phyloP scores from a whole-genome alignment of 2,329 filamentous ascomycete species.

The Exophiala sp. region DNA sequence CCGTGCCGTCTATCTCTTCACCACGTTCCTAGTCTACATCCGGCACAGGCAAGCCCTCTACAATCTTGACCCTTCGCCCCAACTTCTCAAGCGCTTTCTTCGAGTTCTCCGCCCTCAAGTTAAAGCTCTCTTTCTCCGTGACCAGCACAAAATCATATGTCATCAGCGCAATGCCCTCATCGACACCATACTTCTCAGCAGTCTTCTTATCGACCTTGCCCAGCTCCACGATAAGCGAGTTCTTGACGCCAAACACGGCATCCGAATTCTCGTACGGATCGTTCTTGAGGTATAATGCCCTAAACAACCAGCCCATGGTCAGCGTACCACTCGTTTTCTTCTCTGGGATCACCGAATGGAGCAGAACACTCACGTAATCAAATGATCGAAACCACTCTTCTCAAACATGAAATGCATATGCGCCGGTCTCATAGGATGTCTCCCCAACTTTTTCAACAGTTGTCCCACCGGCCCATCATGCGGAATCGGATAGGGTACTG shows the following conservation, averaged over 20 bases:
- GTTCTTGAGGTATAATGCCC: constrained; percentile 31
- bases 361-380: constrained; percentile 72
- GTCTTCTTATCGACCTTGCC: constrained; percentile 27
- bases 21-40: constrained; percentile 52
- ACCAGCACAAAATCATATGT: constrained; percentile 31
- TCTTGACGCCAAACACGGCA: constrained; percentile 34
- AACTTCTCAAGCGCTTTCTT: constrained; percentile 63
- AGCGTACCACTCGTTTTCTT: too few relatives aligned
- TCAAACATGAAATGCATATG: constrained; percentile 91
- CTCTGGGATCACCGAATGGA: too few relatives aligned
- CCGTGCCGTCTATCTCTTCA: too few relatives aligned
- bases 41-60: constrained; percentile 73
- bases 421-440: constrained; percentile 73
- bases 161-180: constrained; percentile 26
- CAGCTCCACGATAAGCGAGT: constrained; percentile 31
- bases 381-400: constrained; percentile 71
- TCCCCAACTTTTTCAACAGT: constrained; percentile 60
- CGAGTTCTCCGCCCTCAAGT: constrained; percentile 64
- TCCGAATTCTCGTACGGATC: constrained; percentile 32
- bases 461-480: constrained; percentile 79
- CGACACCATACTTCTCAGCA: constrained; percentile 30
- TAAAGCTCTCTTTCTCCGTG: constrained; percentile 64
- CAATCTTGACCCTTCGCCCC: constrained; percentile 67
- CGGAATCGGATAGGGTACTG: constrained; percentile 81
- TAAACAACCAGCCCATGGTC: too few relatives aligned